phyloP scores from a whole-genome alignment of 1,139 yeast genomes.

The Protomyces macrosporus region DNA sequence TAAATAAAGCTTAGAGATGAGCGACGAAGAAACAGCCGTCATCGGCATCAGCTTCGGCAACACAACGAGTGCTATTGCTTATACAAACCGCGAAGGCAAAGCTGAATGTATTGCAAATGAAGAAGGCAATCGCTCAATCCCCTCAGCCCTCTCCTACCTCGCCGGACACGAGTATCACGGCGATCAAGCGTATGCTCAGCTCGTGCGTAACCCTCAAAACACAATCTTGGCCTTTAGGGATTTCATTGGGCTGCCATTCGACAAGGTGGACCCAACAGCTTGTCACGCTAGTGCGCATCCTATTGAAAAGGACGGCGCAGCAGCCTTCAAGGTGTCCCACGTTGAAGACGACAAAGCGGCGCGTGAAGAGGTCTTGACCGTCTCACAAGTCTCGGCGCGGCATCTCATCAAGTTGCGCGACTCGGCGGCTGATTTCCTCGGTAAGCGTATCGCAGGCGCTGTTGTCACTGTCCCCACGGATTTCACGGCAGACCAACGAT shows the following conservation, averaged over 20 bases:
- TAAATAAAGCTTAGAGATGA: neutral
- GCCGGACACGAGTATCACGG: constrained; percentile 97
- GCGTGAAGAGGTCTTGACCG: constrained; percentile 47
- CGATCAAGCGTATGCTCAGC: constrained; percentile 87
- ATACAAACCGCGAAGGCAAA: constrained; percentile 75
- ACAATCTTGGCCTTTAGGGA: constrained; percentile 92
- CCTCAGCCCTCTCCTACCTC: constrained; percentile 84
- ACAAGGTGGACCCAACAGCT: constrained; percentile 60
- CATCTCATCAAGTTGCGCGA: constrained; percentile 74
- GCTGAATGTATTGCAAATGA: constrained; percentile 98
- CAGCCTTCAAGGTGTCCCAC: constrained; percentile 55
- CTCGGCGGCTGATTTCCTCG: constrained; percentile 91
- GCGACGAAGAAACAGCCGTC: constrained; percentile 45
- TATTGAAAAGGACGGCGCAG: constrained; percentile 60
- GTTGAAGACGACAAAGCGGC: constrained; percentile 44
- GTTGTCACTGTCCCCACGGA: constrained; percentile 91
- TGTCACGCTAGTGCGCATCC: constrained; percentile 69
- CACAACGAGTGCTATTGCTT: constrained; percentile 91
- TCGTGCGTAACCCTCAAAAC: constrained; percentile 81
- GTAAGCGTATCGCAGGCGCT: constrained; percentile 71
- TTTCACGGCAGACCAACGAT: constrained; percentile 68
- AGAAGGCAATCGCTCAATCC: constrained; percentile 97
- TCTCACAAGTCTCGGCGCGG: constrained; percentile 75
- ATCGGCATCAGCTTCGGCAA: constrained; percentile 97
- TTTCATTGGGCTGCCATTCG: constrained; percentile 67